Percentiles rank a stretch among this genome's conserved stretches.
Conservation (phyloP, 176 grass and related monocot species). For the Carex scoparia region DNA sequence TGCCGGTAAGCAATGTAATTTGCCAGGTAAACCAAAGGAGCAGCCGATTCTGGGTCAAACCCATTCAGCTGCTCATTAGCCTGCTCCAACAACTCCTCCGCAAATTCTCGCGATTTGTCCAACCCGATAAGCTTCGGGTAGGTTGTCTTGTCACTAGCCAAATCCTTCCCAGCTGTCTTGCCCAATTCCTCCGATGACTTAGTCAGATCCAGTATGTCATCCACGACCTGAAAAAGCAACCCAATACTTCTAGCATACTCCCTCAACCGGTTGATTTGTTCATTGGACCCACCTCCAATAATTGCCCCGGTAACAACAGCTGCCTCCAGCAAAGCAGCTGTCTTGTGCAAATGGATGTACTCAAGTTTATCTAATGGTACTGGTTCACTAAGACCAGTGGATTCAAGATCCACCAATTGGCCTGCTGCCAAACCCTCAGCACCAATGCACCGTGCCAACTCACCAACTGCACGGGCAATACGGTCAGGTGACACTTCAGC, state of each 20-base stretch:
- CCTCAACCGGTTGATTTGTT: conserved; percentile 51
- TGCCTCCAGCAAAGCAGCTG: conserved; percentile 69
- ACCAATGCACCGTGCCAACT: conserved; percentile 65
- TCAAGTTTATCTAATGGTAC: conserved; percentile 60
- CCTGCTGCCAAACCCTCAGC: conserved; percentile 69
- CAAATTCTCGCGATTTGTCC: conserved; percentile 60
- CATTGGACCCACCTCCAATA: conserved; percentile 52
- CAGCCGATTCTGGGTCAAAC: conserved; percentile 55
- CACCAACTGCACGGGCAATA: conserved; percentile 52
- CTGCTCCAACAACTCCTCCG: conserved; percentile 47
- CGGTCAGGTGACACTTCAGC: conserved; percentile 45
- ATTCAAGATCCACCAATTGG: conserved; percentile 80
- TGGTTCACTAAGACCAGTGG: conserved; percentile 37
- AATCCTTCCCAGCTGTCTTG: conserved; percentile 77
- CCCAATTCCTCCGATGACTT: conserved; percentile 69
- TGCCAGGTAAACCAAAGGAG: conserved; percentile 67
- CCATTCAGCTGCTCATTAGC: conserved; percentile 44
- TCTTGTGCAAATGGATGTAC: conserved; percentile 91
- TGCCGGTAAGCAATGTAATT: conserved; percentile 73
- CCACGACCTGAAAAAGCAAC: conserved; percentile 78
- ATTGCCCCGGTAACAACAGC: conserved; percentile 70
- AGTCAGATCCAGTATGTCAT: conserved; percentile 82
- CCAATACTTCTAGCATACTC: conserved; percentile 62
- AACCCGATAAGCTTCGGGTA: conserved; percentile 69
- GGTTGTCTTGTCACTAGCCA: conserved; percentile 76